Evolutionary conservation across 2,329 filamentous ascomycete genomes (phyloP).

Genomic region (Paracorniculantispora psalliotae): DNA sequence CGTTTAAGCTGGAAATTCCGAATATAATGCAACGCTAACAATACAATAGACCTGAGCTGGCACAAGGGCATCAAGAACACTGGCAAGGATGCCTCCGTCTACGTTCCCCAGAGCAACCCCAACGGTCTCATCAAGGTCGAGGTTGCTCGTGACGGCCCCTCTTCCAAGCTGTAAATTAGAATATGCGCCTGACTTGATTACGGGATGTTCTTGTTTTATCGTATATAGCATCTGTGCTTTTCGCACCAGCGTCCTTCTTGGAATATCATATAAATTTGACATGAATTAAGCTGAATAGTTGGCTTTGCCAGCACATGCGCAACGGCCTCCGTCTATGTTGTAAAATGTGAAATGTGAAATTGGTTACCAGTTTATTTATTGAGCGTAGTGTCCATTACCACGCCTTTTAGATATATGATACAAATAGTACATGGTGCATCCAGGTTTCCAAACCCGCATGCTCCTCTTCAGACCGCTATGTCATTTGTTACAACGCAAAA

Average conservation of each 20-base stretch:
- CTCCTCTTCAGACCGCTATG: background rate
- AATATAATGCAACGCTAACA: slow-evolving; percentile 16
- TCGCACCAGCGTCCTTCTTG: background rate
- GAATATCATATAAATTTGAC: background rate
- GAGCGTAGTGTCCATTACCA: background rate
- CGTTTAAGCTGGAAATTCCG: slow-evolving; percentile 28
- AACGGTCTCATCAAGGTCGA: slow-evolving; percentile 96
- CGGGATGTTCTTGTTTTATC: background rate
- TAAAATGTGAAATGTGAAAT: background rate
- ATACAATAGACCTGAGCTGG: slow-evolving; percentile 76
- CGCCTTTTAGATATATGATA: slow-evolving; percentile 1
- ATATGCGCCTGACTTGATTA: background rate
- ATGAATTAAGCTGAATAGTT: background rate
- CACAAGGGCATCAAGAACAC: slow-evolving; percentile 94
- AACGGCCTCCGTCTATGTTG: too few relatives aligned
- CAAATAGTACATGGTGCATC: slow-evolving; percentile 3
- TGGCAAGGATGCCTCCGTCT: slow-evolving; percentile 91
- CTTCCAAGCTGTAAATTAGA: slow-evolving; percentile 11
- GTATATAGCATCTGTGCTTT: background rate
- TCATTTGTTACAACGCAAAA: background rate
- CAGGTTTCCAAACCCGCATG: background rate
- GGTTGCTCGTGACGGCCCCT: slow-evolving; percentile 51
- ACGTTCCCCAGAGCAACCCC: slow-evolving; percentile 84
- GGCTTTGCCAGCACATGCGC: too few relatives aligned
- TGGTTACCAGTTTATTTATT: background rate